Conservation (phyloP, 139 green algal genomes). For the Spirogloea muscicola region DNA sequence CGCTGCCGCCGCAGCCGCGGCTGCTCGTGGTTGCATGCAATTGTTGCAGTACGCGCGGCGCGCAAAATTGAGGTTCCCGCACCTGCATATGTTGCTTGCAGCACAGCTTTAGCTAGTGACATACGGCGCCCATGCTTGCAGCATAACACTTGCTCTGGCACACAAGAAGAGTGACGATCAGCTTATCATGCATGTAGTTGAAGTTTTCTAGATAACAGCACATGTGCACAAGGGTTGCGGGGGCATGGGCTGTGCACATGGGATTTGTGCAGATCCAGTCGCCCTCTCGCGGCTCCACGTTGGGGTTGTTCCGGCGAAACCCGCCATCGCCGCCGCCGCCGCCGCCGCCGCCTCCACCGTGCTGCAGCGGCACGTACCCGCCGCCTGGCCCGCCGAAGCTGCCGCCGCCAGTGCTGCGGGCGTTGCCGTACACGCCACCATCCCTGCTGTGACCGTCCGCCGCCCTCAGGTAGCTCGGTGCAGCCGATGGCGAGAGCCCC, state of each 20-base stretch:
- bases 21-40: constrained; percentile 12
- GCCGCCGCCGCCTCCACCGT: no score
- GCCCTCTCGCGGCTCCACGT: constrained; percentile 31
- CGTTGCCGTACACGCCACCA: no score
- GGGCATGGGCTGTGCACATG: constrained; percentile 1
- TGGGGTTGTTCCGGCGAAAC: constrained; percentile 32
- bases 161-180: neutral
- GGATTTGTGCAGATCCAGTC: constrained; percentile 43
- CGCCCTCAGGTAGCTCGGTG: no score
- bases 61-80: constrained; percentile 35
- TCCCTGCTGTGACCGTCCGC: no score
- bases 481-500: no score
- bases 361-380: no score
- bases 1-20: no score
- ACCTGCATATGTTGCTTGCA: constrained; percentile 5
- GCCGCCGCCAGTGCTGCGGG: no score
- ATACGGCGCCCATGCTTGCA: neutral
- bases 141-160: neutral
- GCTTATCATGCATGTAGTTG: no score
- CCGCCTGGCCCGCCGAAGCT: no score
- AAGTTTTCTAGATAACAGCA: neutral
- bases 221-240: neutral
- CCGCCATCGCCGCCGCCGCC: neutral
- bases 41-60: constrained; percentile 18
- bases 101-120: neutral